phyloP scores from a whole-genome alignment of 2,329 filamentous ascomycete genomes.

The Verticillium longisporum region DNA sequence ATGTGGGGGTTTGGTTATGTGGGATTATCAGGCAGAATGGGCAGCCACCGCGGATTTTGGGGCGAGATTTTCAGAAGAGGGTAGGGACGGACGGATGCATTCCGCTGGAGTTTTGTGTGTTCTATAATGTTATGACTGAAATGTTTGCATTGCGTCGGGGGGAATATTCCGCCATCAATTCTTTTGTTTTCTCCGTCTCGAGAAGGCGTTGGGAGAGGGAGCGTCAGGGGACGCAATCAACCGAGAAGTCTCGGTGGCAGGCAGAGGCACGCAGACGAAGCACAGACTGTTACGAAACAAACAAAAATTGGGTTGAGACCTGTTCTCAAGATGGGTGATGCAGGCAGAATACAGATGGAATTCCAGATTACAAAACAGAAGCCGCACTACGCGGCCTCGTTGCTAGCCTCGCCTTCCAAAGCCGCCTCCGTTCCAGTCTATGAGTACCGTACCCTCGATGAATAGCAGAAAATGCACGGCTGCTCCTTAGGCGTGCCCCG shows the following conservation, averaged over 20 bases:
- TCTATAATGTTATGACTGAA: neutral
- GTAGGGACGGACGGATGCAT: neutral
- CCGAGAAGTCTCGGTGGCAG: neutral
- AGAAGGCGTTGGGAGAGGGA: neutral
- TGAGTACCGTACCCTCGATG: neutral
- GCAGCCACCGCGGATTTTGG: no score
- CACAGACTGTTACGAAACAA: neutral
- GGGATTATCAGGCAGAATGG: no score
- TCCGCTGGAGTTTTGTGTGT: neutral
- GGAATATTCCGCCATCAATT: no score
- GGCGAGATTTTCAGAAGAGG: no score
- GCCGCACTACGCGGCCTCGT: neutral
- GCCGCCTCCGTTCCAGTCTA: neutral
- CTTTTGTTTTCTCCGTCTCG: neutral
- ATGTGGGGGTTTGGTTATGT: neutral
- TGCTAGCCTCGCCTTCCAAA: neutral
- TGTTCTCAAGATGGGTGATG: neutral
- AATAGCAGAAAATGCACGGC: neutral
- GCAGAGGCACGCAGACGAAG: no score
- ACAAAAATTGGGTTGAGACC: neutral
- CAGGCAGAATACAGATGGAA: neutral
- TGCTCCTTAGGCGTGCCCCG: slow-evolving; percentile 1
- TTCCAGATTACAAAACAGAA: neutral
- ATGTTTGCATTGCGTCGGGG: neutral
- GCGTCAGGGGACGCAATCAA: neutral